Evolutionary conservation across 768 basidiomycete species (phyloP).

Genomic region (Hebeloma cylindrosporum): DNA sequence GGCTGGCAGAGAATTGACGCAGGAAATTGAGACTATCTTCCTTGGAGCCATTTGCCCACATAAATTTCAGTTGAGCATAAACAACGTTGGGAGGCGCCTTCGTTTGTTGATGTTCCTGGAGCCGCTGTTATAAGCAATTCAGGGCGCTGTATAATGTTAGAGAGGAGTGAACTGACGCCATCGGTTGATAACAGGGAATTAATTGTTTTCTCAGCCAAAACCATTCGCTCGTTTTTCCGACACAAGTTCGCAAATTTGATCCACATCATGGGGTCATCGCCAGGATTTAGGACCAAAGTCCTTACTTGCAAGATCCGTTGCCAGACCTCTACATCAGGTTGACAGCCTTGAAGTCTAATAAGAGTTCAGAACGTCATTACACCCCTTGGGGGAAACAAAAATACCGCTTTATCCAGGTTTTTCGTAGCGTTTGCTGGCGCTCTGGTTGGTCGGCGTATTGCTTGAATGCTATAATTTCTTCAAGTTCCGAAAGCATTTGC

Average conservation of each 20-base stretch:
- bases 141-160: not conserved
- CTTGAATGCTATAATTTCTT: conserved; percentile 97
- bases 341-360: conserved; percentile 85
- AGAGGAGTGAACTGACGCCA: conserved; percentile 39
- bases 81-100: conserved; percentile 95
- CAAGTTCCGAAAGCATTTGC: conserved; percentile 97
- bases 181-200: conserved; percentile 85
- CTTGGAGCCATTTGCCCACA: conserved; percentile 86
- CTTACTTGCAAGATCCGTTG: conserved; percentile 96
- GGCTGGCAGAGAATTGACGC: conserved; percentile 74
- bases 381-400: conserved; percentile 18
- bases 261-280: conserved; percentile 96
- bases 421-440: conserved; percentile 84
- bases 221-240: conserved; percentile 91
- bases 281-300: conserved; percentile 88
- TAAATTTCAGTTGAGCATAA: conserved; percentile 92
- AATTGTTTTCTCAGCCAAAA: conserved; percentile 95
- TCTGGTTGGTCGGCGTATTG: conserved; percentile 92
- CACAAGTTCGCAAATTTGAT: conserved; percentile 98
- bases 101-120: conserved; percentile 51
- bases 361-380: not conserved
- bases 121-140: too few species aligned
- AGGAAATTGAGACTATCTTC: conserved; percentile 83
- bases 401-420: conserved; percentile 97
- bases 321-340: conserved; percentile 99